These are phyloP conservation scores for Monilinia polystroma DNA, from an alignment of 2,329 filamentous ascomycete genomes.

Conservation along the genomic window DNA sequence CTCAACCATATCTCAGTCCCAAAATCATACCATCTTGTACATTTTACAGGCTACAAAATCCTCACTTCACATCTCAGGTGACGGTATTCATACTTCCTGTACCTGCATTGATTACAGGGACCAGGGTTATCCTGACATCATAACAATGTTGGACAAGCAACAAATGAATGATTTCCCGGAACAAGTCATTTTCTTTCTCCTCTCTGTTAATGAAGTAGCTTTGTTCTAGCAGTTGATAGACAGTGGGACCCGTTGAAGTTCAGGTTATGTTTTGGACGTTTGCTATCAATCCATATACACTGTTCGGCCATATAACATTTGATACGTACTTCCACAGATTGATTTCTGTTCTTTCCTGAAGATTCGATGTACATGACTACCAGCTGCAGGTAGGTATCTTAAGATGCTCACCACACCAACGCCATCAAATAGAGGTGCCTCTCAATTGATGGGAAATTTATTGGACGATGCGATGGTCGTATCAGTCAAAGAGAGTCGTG, in stretches of 20 bases:
- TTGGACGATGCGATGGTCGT: no score
- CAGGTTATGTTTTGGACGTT: background rate
- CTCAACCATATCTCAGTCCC: background rate
- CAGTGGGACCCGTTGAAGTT: background rate
- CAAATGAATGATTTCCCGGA: background rate
- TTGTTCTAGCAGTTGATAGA: background rate
- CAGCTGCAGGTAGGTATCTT: no score
- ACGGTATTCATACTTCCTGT: background rate
- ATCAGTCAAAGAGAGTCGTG: background rate
- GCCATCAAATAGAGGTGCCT: no score
- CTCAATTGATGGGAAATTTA: no score
- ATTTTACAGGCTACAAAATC: background rate
- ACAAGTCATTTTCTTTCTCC: background rate
- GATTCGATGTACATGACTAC: no score
- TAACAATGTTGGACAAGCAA: slow-evolving; percentile 20
- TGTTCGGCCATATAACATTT: no score
- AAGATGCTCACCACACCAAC: no score
- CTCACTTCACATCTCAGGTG: background rate
- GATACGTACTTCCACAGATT: no score
- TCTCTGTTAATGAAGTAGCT: background rate
- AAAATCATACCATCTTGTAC: background rate
- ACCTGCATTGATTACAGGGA: slow-evolving; percentile 17
- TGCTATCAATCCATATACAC: background rate
- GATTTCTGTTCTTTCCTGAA: no score
- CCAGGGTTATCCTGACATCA: slow-evolving; percentile 10